Evolutionary conservation across 257 asterid species (phyloP), one percentile per base, ranked within the genome.

Genomic region (Jacaranda mimosifolia): DNA sequence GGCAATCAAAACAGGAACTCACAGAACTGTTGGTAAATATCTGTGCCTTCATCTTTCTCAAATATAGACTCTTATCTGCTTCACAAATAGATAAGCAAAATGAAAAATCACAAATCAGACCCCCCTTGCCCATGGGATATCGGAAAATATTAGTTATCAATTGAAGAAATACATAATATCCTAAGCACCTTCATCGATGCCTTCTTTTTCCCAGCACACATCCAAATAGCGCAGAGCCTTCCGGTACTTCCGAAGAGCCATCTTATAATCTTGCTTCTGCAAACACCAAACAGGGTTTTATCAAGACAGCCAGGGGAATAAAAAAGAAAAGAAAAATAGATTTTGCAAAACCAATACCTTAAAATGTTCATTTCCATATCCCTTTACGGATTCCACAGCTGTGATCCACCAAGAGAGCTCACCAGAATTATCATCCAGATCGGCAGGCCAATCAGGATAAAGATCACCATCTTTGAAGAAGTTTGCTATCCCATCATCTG

Each of bases 151-250:
- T 67, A 35, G 8, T 46, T 1, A 42, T 9, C 17, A 1, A 49
- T 49, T 18, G 64, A 38, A 40, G 32, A 68, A 63, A 52, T 12
- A 52, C 46, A 58, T 12, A 69, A 64, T 32, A 72, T 69, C 53
- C 59, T 40, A 57, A 65, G 57, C 75, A 85, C 98, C 98, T 89
- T 93, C 92, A 77, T 96, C 97, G 46, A 96, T 92, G 80, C 90
- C 98, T n/a, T 96, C 99, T 83, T 96, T 96, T 63, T 96, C 99
- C 99, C 99, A 96, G 88, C 96, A 88, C 65, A 87, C 83, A 80
- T 96, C 99, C 88, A 96, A 79, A 84, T 90, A 96, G 65, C 98
- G 97, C 84, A 96, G 79, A 79, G 99, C 98, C 91, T 96, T 96
- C 7, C 96, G 87, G 74, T 96, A 96, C 86, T 96, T 96, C 75